Evolutionary conservation across 2,329 filamentous ascomycete genomes (phyloP).

Genomic region (Chrysosporium queenslandicum): DNA sequence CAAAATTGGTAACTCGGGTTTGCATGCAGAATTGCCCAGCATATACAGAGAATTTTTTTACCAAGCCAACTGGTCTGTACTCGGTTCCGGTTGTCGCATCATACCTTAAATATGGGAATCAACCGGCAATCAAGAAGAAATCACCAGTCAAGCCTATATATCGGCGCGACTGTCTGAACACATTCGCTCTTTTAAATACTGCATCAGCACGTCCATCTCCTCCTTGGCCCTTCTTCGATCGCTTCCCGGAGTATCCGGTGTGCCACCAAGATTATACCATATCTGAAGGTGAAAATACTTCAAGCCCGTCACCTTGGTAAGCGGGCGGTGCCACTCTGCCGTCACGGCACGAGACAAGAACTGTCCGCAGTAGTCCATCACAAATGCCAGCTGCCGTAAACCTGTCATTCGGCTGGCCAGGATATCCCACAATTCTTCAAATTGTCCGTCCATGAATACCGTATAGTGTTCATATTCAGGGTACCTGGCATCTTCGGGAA

Average conservation of each 20-base stretch:
- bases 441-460: slow-evolving; percentile 7
- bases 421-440: slow-evolving; percentile 11
- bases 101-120: too few relatives aligned
- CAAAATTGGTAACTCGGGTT: too few relatives aligned
- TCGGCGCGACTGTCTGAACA: neutral
- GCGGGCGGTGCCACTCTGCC: slow-evolving; percentile 10
- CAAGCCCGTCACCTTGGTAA: slow-evolving; percentile 11
- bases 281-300: slow-evolving; percentile 8
- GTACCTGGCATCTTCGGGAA: slow-evolving; percentile 4
- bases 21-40: too few relatives aligned
- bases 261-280: neutral
- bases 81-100: too few relatives aligned
- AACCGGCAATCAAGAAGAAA: too few relatives aligned
- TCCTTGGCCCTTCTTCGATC: neutral
- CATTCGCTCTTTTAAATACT: slow-evolving; percentile 7
- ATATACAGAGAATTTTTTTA: too few relatives aligned
- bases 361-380: slow-evolving; percentile 12
- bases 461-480: slow-evolving; percentile 12
- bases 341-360: slow-evolving; percentile 10
- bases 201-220: slow-evolving; percentile 4
- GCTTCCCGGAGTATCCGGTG: neutral
- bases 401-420: slow-evolving; percentile 8
- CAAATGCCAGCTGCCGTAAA: slow-evolving; percentile 10
- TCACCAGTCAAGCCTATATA: neutral
- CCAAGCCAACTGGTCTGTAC: too few relatives aligned